Percentiles rank a stretch among this genome's conserved stretches.
phyloP scores from a whole-genome alignment of 306 rosid genomes.

The Fagus sylvatica region DNA sequence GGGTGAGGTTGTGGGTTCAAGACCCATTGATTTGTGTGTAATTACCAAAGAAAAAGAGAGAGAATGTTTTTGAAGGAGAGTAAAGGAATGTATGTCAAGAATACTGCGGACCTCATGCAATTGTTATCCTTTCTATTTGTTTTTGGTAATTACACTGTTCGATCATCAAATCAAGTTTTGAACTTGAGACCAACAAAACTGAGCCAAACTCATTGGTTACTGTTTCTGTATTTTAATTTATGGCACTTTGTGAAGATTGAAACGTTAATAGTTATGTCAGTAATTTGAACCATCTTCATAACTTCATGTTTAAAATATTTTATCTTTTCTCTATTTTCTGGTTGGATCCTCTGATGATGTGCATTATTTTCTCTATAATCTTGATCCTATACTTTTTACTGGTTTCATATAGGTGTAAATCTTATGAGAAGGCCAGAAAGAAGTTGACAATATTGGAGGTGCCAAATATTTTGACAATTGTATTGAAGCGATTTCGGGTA shows the following conservation, averaged over 20 bases:
- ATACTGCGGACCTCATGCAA: too few species aligned
- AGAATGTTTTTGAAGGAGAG: too few species aligned
- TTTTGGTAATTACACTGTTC: background rate
- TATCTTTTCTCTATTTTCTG: background rate
- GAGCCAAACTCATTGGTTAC: background rate
- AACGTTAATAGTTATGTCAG: background rate
- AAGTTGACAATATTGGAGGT: slow-evolving; percentile 72
- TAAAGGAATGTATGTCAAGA: too few species aligned
- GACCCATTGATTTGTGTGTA: too few species aligned
- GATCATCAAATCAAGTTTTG: background rate
- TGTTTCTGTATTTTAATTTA: background rate
- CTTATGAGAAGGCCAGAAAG: slow-evolving; percentile 76
- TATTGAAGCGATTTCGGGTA: slow-evolving; percentile 78
- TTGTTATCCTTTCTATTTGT: background rate
- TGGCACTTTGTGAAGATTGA: background rate
- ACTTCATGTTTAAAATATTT: background rate
- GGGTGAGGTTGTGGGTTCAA: too few species aligned
- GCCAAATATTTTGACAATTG: slow-evolving; percentile 80
- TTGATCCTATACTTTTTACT: slow-evolving; percentile 8
- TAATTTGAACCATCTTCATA: background rate
- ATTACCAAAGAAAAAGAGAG: too few species aligned
- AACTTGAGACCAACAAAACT: background rate
- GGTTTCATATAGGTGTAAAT: slow-evolving; percentile 54
- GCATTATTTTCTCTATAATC: background rate
- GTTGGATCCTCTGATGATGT: background rate